phyloP scores from a whole-genome alignment of 768 basidiomycete species.

The Hypholoma fasciculare region DNA sequence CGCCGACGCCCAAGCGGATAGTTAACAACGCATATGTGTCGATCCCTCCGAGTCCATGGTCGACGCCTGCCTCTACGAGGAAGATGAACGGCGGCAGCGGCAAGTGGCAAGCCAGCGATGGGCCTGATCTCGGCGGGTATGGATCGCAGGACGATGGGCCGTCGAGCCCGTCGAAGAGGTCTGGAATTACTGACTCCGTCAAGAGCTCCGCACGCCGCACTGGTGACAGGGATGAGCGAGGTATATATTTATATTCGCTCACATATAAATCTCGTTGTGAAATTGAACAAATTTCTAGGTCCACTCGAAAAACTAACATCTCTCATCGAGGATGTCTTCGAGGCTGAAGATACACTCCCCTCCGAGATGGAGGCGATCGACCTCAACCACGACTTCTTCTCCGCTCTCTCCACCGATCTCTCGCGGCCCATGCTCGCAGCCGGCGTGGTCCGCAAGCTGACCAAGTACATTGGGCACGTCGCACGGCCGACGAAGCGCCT shows the following conservation, averaged over 20 bases:
- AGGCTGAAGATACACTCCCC: conserved; percentile 67
- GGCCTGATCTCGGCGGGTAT: conserved; percentile 56
- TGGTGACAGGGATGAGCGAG: conserved; percentile 77
- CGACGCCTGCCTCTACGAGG: conserved; percentile 42
- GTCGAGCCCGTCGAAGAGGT: conserved; percentile 30
- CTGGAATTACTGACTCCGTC: conserved; percentile 29
- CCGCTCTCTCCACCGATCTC: conserved; percentile 53
- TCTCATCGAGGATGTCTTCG: conserved; percentile 83
- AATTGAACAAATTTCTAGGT: conserved; percentile 30
- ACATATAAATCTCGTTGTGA: background rate
- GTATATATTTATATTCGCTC: conserved; percentile 32
- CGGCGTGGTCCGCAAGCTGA: conserved; percentile 63
- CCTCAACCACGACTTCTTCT: conserved; percentile 65
- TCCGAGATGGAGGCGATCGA: conserved; percentile 63
- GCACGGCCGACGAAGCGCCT: conserved; percentile 69
- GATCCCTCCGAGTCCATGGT: conserved; percentile 45
- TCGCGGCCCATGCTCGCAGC: conserved; percentile 63
- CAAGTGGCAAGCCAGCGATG: conserved; percentile 32
- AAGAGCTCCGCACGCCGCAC: conserved; percentile 59
- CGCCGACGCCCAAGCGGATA: conserved; percentile 33
- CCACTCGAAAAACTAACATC: conserved; percentile 77
- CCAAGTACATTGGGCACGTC: conserved; percentile 66
- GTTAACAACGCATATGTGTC: conserved; percentile 46
- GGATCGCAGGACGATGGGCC: conserved; percentile 51
- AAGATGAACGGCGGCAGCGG: conserved; percentile 22